Evolutionary conservation across 345 rosid genomes (phyloP).

Genomic region (Heritiera littoralis): DNA sequence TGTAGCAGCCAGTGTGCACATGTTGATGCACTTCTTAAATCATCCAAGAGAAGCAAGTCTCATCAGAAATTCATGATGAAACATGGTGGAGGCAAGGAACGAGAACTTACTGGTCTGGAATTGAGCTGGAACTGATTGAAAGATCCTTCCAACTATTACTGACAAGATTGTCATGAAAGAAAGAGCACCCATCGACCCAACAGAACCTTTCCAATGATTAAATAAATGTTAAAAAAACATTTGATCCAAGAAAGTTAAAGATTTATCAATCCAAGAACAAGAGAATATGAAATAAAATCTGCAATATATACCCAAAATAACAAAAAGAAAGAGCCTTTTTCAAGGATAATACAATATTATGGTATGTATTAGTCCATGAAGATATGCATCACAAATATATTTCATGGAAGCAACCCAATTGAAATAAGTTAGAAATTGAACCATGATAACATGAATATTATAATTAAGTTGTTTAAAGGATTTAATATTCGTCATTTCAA

Average conservation of each 20-base stretch:
- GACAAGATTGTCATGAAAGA: conserved; percentile 93
- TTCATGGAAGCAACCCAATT: neutral
- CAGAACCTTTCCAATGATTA: conserved; percentile 74
- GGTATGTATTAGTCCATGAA: neutral
- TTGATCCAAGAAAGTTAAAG: neutral
- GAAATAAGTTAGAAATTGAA: neutral
- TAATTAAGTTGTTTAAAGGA: neutral
- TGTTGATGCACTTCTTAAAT: neutral
- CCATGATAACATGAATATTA: neutral
- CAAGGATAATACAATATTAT: neutral
- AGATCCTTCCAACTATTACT: conserved; percentile 83
- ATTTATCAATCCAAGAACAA: neutral
- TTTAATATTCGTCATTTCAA: neutral
- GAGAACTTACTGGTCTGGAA: conserved; percentile 84
- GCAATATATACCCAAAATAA: neutral
- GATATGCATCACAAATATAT: neutral
- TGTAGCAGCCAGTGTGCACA: neutral
- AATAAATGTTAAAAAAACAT: conserved; percentile 12
- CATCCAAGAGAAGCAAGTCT: neutral
- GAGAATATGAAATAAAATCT: neutral
- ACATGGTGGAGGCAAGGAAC: neutral
- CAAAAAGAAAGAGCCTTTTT: neutral
- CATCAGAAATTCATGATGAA: neutral
- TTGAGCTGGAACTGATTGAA: conserved; percentile 96
- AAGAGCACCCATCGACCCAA: conserved; percentile 95